Evolutionary conservation across 106 monocot genomes (phyloP).

Genomic region (Allium sativum): DNA sequence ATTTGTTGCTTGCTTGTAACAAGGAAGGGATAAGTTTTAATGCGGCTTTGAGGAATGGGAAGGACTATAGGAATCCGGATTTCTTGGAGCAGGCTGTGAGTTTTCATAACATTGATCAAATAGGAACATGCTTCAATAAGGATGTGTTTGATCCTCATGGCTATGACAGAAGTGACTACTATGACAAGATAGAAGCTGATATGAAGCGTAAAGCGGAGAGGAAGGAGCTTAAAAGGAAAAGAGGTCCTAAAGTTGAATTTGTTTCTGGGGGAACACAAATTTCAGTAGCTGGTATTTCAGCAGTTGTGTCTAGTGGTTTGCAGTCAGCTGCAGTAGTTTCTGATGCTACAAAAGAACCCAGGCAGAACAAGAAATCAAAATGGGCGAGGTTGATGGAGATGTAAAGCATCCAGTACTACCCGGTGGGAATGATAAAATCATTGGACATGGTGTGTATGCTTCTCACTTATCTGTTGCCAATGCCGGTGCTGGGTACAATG

Average conservation of each 20-base stretch:
- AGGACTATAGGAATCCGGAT: slow-evolving; percentile 90
- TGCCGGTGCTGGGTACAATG: slow-evolving; percentile 86
- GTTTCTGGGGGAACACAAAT: slow-evolving; percentile 55
- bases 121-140: slow-evolving; percentile 89
- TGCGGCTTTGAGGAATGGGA: slow-evolving; percentile 69
- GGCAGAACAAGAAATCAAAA: slow-evolving; percentile 77
- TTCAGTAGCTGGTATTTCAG: slow-evolving; percentile 12
- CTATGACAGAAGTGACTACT: slow-evolving; percentile 88
- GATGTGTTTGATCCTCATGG: slow-evolving; percentile 95
- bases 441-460: slow-evolving; percentile 34
- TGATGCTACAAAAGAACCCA: slow-evolving; percentile 44
- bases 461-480: slow-evolving; percentile 53
- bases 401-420: slow-evolving; percentile 34
- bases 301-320: slow-evolving; percentile 18
- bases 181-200: slow-evolving; percentile 92
- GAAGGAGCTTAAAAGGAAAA: slow-evolving; percentile 85
- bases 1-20: slow-evolving; percentile 66
- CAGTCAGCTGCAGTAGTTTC: slow-evolving; percentile 13
- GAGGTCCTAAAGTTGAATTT: slow-evolving; percentile 75
- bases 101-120: slow-evolving; percentile 93
- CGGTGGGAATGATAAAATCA: slow-evolving; percentile 40
- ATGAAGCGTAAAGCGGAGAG: slow-evolving; percentile 84
- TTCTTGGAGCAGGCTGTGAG: slow-evolving; percentile 94
- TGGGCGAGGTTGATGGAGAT: slow-evolving; percentile 92
- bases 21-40: slow-evolving; percentile 88